A percentile compares a stretch with the other conserved stretches of the same genome.
Evolutionary conservation across 2,329 filamentous ascomycete species (phyloP).

Genomic region (Neoarthrinium moseri): DNA sequence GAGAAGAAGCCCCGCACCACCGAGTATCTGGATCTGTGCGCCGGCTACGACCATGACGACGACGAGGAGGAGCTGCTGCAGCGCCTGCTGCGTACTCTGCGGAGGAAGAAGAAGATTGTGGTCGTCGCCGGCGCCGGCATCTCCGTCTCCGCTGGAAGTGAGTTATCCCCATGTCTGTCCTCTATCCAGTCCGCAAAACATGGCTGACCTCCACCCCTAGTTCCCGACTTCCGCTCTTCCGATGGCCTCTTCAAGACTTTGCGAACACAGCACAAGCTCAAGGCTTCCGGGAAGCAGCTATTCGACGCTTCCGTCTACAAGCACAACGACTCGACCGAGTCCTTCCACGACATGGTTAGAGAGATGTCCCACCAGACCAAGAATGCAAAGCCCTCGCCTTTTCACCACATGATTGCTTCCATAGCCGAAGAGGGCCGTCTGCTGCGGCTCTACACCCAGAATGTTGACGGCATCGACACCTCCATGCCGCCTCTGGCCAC

Average conservation of each 20-base stretch:
- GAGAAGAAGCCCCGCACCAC: slow-evolving; percentile 67
- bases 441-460: slow-evolving; percentile 90
- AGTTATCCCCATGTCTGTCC: slow-evolving; percentile 15
- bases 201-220: slow-evolving; percentile 34
- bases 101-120: slow-evolving; percentile 93
- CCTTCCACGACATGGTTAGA: slow-evolving; percentile 95
- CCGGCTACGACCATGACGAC: slow-evolving; percentile 46
- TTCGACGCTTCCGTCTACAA: slow-evolving; percentile 98
- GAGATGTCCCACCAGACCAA: slow-evolving; percentile 78
- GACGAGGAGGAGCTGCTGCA: slow-evolving; percentile 61
- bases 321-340: slow-evolving; percentile 81
- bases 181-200: slow-evolving; percentile 1
- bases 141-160: slow-evolving; percentile 86
- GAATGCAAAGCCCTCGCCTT: slow-evolving; percentile 76
- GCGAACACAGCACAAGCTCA: slow-evolving; percentile 84
- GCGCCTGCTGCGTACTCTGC: slow-evolving; percentile 70
- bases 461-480: slow-evolving; percentile 94
- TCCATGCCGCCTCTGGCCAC: slow-evolving; percentile 77
- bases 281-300: slow-evolving; percentile 88
- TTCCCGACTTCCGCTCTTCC: slow-evolving; percentile 94
- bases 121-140: slow-evolving; percentile 96
- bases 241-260: slow-evolving; percentile 85
- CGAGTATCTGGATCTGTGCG: slow-evolving; percentile 72
- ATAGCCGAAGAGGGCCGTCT: slow-evolving; percentile 84
- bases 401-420: slow-evolving; percentile 91